Evolutionary conservation across 139 green algal genomes (phyloP).

Genomic region (Closterium sp.): DNA sequence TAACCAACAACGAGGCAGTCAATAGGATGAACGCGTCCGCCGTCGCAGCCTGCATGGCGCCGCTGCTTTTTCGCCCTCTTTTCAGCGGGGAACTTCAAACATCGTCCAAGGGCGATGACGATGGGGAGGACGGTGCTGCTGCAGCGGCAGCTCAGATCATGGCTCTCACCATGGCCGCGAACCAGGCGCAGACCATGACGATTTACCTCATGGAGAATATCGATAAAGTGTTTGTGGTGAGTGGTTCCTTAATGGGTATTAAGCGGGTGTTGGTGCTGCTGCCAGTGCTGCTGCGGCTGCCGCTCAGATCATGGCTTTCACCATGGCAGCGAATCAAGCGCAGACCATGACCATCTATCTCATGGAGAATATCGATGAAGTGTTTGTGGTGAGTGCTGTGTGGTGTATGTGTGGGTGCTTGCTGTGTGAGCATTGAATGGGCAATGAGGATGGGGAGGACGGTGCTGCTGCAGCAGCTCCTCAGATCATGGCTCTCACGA

Average conservation of each 20-base stretch:
- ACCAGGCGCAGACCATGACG: constrained; percentile 26
- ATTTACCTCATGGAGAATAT: constrained; percentile 27
- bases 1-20: background rate
- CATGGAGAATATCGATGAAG: no score
- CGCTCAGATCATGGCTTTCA: no score
- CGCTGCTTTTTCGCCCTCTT: constrained; percentile 34
- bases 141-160: constrained; percentile 5
- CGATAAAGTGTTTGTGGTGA: constrained; percentile 15
- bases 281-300: no score
- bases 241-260: background rate
- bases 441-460: no score
- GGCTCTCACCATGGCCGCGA: constrained; percentile 9
- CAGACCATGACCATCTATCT: no score
- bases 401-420: no score
- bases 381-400: no score
- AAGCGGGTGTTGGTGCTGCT: no score
- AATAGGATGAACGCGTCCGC: constrained; percentile 31
- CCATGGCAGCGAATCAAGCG: no score
- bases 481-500: constrained; percentile 17
- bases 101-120: background rate
- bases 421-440: no score
- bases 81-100: constrained; percentile 2
- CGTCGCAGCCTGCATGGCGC: constrained; percentile 43
- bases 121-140: background rate
- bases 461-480: background rate